Evolutionary conservation across 352 stramenopile species (phyloP), one percentile per base, ranked within the genome.

Genomic region (Chrysophaeum taylorii): DNA sequence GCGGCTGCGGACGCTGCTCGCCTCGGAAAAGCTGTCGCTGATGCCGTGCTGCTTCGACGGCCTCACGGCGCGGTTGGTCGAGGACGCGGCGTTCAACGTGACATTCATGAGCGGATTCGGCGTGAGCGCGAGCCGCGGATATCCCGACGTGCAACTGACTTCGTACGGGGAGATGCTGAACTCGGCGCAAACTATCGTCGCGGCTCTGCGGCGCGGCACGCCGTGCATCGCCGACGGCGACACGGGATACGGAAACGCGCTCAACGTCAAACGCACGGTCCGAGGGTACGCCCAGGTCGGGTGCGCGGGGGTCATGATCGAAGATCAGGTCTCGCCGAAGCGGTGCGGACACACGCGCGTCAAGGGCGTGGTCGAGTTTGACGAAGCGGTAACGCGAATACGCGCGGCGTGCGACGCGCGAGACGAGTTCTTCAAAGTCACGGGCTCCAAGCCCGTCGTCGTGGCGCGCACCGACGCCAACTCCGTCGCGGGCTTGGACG

Each of bases 21-120:
- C 18, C 18, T 33, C 18, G 50, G 18, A 12, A 16, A n/a, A 12
- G 50, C 18, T 61, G 16, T 33, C 18, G 18, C 18, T 87, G 36
- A 86, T 95, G 73, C 89, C 91, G 9, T 94, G 86, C 69, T 94
- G 87, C 77, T 96, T 89, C 72, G 89, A 96, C 77, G 91, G 89
- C 1, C 75, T 95, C 42, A 92, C 81, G 0, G 89, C 89, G 61
- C 90, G 89, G 35, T 81, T 96, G 31, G 85, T 96, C 25, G 84
- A 90, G 60, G 81, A 85, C 42, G 84, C 87, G 27, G 87, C 85
- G 25, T 97, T 95, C 74, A 77, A 90, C 36, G 80, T 87, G 27
- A 92, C 88, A 7, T 96, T 96, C 76, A 94, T 96, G 89, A 93
- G 88, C 48, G 90, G 90, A 42, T 97, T 95, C 81, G 87, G 87